These are phyloP conservation scores for Primulina huaijiensis DNA, from an alignment of 257 asterid genomes.

Conservation along the genomic window DNA sequence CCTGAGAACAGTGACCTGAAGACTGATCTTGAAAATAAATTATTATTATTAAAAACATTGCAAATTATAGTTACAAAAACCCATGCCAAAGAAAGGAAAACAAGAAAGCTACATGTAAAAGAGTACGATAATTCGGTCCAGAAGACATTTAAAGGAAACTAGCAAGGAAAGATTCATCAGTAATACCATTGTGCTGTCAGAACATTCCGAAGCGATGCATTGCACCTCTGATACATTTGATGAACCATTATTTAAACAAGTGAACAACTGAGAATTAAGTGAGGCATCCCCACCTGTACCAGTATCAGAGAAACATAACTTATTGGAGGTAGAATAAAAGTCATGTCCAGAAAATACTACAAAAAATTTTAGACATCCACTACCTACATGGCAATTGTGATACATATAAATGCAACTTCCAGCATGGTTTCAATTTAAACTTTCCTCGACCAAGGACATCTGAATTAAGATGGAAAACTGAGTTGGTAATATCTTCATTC, in stretches of 20 bases:
- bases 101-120: conserved; percentile 2
- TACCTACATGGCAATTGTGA: conserved; percentile 89
- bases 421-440: conserved; percentile 52
- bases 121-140: background rate
- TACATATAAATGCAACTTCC: conserved; percentile 73
- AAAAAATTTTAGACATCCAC: conserved; percentile 8
- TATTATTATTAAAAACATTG: conserved; percentile 17
- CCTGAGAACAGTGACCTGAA: conserved; percentile 35
- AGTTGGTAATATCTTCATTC: conserved; percentile 30
- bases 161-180: background rate
- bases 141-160: background rate
- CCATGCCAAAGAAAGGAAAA: conserved; percentile 4
- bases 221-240: conserved; percentile 22
- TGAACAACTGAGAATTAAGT: conserved; percentile 40
- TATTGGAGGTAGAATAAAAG: conserved; percentile 6
- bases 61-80: background rate
- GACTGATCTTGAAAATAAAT: conserved; percentile 2
- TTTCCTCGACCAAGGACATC: conserved; percentile 37
- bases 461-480: conserved; percentile 38
- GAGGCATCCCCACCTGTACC: conserved; percentile 77
- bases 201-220: conserved; percentile 24
- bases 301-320: conserved; percentile 4
- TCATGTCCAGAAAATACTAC: conserved; percentile 19
- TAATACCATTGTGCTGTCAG: conserved; percentile 40
- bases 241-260: conserved; percentile 33